phyloP scores from a whole-genome alignment of 2,329 filamentous ascomycete species.

The Tolypocladium sp. region DNA sequence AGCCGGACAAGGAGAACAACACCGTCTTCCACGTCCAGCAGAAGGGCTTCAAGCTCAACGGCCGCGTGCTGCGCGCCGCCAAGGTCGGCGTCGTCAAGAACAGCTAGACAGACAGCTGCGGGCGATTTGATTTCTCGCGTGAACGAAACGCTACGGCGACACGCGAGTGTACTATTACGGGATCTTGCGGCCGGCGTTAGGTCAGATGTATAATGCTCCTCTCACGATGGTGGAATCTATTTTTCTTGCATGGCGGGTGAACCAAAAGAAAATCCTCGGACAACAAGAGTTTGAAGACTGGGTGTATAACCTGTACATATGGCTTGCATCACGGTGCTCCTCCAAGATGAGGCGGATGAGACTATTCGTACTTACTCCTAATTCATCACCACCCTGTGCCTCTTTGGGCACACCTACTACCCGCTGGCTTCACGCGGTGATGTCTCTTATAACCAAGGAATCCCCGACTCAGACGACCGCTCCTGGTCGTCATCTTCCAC shows the following conservation, averaged over 20 bases:
- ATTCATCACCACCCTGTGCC: background rate
- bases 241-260: conserved; percentile 16
- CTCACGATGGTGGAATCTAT: conserved; percentile 26
- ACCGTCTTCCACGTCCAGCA: conserved; percentile 87
- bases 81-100: conserved; percentile 97
- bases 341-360: conserved; percentile 2
- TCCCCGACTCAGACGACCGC: too few species aligned
- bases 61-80: conserved; percentile 77
- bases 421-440: too few species aligned
- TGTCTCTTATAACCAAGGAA: too few species aligned
- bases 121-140: background rate
- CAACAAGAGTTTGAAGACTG: conserved; percentile 5
- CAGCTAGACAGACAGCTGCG: conserved; percentile 22
- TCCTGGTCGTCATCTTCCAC: too few species aligned
- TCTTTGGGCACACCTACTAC: background rate
- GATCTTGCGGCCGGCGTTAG: conserved; percentile 23
- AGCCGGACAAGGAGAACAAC: conserved; percentile 80
- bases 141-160: background rate
- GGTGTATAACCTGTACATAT: conserved; percentile 8
- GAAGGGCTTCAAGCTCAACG: conserved; percentile 93
- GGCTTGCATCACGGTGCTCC: background rate
- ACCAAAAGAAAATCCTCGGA: conserved; percentile 7
- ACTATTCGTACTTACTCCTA: background rate
- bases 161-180: conserved; percentile 2
- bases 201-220: conserved; percentile 35